A percentile compares a stretch with the other conserved stretches of the same genome.
Evolutionary conservation across 2,329 filamentous ascomycete genomes (phyloP).

Genomic region (Penicillium thymicola): DNA sequence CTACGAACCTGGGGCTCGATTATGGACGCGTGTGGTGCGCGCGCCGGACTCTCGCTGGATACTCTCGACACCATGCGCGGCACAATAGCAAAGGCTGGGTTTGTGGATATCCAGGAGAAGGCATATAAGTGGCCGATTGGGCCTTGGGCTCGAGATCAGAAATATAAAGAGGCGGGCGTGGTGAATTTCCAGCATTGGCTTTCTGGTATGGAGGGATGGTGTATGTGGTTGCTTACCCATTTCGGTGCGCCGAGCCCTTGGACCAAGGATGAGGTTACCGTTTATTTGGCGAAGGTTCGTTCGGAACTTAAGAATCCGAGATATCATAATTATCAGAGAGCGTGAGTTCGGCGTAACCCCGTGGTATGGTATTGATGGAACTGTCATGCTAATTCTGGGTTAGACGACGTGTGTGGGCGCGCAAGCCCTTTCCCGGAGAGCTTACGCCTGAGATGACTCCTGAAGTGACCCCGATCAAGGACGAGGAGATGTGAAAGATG

Average conservation of each 20-base stretch:
- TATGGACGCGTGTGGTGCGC: not conserved
- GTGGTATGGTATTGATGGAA: not conserved
- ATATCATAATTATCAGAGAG: constrained; percentile 2
- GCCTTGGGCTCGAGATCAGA: not conserved
- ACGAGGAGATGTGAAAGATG: not conserved
- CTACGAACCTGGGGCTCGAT: not conserved
- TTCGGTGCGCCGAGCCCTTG: constrained; percentile 6
- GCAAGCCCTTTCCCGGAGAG: constrained; percentile 1
- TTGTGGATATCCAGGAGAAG: constrained; percentile 4
- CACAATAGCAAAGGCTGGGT: not conserved
- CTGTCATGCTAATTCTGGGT: not conserved
- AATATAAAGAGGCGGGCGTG: not conserved
- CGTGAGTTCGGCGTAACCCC: not conserved
- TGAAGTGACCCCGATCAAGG: not conserved
- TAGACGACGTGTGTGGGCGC: constrained; percentile 7
- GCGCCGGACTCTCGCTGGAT: not conserved
- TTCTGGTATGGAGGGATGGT: constrained; percentile 2
- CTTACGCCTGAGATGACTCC: not conserved
- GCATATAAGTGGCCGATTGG: constrained; percentile 1
- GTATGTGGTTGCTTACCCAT: constrained; percentile 1
- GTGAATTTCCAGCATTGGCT: constrained; percentile 4
- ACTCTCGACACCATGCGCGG: not conserved
- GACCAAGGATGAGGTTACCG: constrained; percentile 4
- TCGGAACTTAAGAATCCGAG: not conserved
- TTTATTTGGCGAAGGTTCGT: constrained; percentile 7